Conservation (phyloP, 2,329 filamentous ascomycete genomes). For the Colletotrichum ledebouriae region DNA sequence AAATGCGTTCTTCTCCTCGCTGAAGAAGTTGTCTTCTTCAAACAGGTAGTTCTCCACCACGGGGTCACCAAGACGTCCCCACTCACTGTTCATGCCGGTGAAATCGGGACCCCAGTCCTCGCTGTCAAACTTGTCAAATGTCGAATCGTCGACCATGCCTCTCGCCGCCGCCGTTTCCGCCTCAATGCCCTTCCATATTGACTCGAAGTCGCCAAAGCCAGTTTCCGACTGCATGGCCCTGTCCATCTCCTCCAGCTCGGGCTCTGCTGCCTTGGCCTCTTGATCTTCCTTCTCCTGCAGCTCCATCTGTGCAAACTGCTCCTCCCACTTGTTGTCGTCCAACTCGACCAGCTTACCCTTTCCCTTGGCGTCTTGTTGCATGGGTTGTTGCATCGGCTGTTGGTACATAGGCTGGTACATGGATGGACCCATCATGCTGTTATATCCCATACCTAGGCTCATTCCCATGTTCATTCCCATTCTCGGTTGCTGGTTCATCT, state of each 20-base stretch:
- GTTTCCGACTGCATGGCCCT: conserved; percentile 75
- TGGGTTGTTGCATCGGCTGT: conserved; percentile 57
- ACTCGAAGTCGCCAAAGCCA: conserved; percentile 89
- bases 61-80: conserved; percentile 75
- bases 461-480: conserved; percentile 66
- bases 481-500: conserved; percentile 59
- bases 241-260: conserved; percentile 91
- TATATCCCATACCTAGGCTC: conserved; percentile 68
- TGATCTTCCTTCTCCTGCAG: conserved; percentile 70
- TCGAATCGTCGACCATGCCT: conserved; percentile 75
- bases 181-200: conserved; percentile 86
- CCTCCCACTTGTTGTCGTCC: conserved; percentile 95
- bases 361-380: conserved; percentile 72
- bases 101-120: conserved; percentile 81
- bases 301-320: conserved; percentile 93
- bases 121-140: conserved; percentile 78
- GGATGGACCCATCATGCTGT: conserved; percentile 67
- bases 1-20: conserved; percentile 84
- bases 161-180: conserved; percentile 79
- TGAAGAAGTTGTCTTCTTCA: conserved; percentile 93
- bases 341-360: conserved; percentile 96
- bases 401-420: conserved; percentile 68
- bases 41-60: conserved; percentile 92
- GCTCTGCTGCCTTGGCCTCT: conserved; percentile 74
- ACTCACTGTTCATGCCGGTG: conserved; percentile 73